Evolutionary conservation across 2,329 filamentous ascomycete species (phyloP).

Genomic region (Aspergillus sp.): DNA sequence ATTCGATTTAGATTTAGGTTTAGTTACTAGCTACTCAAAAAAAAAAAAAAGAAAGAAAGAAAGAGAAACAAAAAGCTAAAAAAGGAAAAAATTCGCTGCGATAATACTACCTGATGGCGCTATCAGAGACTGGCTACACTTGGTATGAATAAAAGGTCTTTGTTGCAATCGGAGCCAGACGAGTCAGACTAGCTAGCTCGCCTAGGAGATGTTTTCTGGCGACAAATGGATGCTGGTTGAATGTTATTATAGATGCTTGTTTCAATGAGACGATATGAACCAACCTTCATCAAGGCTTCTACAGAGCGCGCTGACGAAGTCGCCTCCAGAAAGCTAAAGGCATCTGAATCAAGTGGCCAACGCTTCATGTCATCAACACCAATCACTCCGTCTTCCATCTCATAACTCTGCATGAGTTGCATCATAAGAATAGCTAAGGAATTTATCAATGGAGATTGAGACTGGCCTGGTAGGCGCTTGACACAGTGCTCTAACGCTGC

Average conservation of each 20-base stretch:
- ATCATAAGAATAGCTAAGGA: neutral
- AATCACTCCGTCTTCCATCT: neutral
- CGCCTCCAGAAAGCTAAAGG: neutral
- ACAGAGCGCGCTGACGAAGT: neutral
- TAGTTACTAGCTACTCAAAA: too few species aligned
- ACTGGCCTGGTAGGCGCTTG: neutral
- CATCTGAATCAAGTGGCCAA: neutral
- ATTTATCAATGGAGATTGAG: neutral
- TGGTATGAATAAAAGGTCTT: neutral
- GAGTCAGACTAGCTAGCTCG: neutral
- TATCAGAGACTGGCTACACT: neutral
- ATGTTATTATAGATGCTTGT: neutral
- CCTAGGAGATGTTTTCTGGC: neutral
- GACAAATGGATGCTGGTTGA: neutral
- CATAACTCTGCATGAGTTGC: constrained; percentile 3
- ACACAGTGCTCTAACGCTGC: neutral
- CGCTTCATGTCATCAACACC: neutral
- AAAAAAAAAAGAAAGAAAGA: too few species aligned
- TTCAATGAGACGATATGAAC: too few species aligned
- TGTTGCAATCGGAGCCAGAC: neutral
- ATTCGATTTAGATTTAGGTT: too few species aligned
- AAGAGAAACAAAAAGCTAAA: too few species aligned
- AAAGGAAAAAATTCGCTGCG: too few species aligned
- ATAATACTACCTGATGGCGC: too few species aligned
- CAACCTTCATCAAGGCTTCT: neutral